Conservation (phyloP, 1,139 yeast species). For the Hemisphaericaspora subhashii region DNA sequence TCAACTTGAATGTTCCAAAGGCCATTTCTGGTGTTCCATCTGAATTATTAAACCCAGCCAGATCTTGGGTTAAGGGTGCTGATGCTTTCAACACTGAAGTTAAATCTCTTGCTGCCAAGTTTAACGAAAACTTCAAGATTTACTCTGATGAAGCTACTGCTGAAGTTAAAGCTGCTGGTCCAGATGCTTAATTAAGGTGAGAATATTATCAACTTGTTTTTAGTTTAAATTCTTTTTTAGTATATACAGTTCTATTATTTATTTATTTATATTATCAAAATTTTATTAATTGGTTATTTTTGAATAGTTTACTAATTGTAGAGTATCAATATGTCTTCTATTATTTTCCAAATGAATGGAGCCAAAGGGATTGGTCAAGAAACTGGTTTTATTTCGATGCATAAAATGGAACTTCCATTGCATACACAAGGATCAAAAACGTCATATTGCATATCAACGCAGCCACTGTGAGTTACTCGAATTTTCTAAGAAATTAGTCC, state of each 20-base stretch:
- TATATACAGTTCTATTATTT: conserved; percentile 4
- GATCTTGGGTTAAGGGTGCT: conserved; percentile 75
- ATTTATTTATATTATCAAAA: conserved; percentile 1
- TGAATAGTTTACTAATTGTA: background rate
- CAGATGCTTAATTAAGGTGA: conserved; percentile 37
- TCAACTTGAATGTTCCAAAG: conserved; percentile 87
- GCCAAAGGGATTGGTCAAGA: no score
- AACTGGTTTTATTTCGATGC: no score
- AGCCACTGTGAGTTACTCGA: no score
- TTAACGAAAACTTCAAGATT: conserved; percentile 81
- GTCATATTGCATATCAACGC: no score
- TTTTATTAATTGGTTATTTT: background rate
- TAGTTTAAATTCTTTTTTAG: no score
- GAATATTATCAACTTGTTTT: no score
- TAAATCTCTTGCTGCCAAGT: conserved; percentile 70
- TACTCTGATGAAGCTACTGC: conserved; percentile 81
- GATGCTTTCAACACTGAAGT: conserved; percentile 71
- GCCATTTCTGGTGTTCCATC: conserved; percentile 79
- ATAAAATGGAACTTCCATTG: no score
- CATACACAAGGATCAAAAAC: no score
- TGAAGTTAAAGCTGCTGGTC: conserved; percentile 94
- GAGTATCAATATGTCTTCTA: background rate
- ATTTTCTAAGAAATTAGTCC: no score
- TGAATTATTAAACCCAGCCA: conserved; percentile 84
- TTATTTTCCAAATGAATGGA: background rate